Conservation (phyloP, 495 filamentous ascomycete species). For the Trichoderma erinaceum region DNA sequence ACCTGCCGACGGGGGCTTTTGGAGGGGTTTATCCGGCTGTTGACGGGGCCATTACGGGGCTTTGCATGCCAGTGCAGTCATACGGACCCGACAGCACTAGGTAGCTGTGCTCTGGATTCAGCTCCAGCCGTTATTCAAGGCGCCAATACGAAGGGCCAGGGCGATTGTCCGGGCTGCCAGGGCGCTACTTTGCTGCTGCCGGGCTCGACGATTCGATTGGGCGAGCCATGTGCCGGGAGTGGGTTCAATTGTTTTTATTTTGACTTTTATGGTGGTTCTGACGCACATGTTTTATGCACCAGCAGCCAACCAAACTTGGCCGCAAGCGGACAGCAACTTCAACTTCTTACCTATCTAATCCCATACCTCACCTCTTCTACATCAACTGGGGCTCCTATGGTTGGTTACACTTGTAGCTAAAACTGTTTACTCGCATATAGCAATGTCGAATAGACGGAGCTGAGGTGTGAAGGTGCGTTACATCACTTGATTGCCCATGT, state of each 20-base stretch:
- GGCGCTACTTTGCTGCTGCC: constrained; percentile 9
- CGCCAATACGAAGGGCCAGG: not conserved
- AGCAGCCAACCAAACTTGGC: not conserved
- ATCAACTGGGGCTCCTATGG: too few species aligned
- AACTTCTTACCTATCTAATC: too few species aligned
- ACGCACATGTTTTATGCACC: not conserved
- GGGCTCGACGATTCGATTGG: constrained; percentile 7
- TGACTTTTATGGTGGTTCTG: not conserved
- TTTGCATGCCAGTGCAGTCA: constrained; percentile 12
- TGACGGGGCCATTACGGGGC: not conserved
- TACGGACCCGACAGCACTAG: too few species aligned
- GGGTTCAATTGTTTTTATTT: not conserved
- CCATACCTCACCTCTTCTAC: too few species aligned
- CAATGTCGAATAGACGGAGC: not conserved
- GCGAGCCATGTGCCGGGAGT: constrained; percentile 2
- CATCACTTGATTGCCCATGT: not conserved
- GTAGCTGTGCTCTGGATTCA: not conserved
- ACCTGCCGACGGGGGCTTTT: not conserved
- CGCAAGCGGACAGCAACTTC: not conserved
- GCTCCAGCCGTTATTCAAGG: not conserved
- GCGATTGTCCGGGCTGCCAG: not conserved
- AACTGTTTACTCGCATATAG: too few species aligned
- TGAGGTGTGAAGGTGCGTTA: not conserved
- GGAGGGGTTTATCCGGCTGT: constrained; percentile 8
- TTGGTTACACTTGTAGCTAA: too few species aligned